phyloP scores from a whole-genome alignment of 1,139 yeast species.

The Yamadazyma jaroonii region DNA sequence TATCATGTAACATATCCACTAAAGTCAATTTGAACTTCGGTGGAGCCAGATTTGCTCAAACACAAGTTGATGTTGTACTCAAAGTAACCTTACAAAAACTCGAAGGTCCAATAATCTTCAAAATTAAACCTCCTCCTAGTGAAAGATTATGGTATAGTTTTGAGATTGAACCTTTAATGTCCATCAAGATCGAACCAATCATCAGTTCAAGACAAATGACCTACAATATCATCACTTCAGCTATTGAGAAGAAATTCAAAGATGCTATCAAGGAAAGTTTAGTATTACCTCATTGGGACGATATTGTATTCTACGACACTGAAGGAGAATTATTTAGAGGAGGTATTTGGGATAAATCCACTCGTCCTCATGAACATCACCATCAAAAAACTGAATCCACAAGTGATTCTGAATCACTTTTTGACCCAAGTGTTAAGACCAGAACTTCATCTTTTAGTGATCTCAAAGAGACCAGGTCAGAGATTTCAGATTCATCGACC shows the following conservation, averaged over 20 bases:
- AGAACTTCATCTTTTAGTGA: constrained; percentile 3
- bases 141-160: constrained; percentile 89
- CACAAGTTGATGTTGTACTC: constrained; percentile 75
- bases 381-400: background rate
- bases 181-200: constrained; percentile 78
- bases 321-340: constrained; percentile 73
- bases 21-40: constrained; percentile 64
- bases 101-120: constrained; percentile 69
- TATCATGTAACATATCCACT: constrained; percentile 75
- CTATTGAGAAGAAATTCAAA: constrained; percentile 73
- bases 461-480: constrained; percentile 5
- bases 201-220: constrained; percentile 81
- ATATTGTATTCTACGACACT: constrained; percentile 68
- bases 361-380: constrained; percentile 9
- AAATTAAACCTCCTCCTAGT: constrained; percentile 86
- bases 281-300: constrained; percentile 89
- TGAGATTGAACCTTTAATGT: constrained; percentile 72
- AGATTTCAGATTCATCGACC: constrained; percentile 5
- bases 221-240: constrained; percentile 73
- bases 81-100: constrained; percentile 67
- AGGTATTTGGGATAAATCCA: constrained; percentile 77
- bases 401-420: constrained; percentile 7
- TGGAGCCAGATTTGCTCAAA: constrained; percentile 70
- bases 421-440: constrained; percentile 6
- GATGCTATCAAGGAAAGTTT: constrained; percentile 78